phyloP scores from a whole-genome alignment of 164 flowering plant species.

The Malania oleifera region DNA sequence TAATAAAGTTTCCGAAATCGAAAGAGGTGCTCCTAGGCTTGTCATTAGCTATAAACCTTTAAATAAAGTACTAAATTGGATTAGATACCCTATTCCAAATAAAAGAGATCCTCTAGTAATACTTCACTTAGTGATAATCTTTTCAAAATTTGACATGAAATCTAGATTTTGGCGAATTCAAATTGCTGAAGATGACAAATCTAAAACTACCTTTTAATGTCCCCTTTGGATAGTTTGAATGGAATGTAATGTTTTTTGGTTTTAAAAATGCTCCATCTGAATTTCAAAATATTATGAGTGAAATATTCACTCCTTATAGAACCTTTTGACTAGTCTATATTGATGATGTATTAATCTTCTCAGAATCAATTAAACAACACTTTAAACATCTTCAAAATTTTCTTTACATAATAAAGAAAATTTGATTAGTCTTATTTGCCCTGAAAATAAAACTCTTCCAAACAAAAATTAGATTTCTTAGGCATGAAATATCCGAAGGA shows the following conservation, averaged over 20 bases:
- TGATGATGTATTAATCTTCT: no score
- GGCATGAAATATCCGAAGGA: neutral
- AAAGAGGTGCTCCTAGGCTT: neutral
- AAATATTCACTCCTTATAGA: neutral
- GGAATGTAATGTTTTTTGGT: neutral
- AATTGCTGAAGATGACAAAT: neutral
- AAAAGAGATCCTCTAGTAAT: neutral
- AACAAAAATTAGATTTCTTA: neutral
- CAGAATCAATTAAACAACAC: neutral
- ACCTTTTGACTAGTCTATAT: neutral
- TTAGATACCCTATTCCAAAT: neutral
- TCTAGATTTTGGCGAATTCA: neutral
- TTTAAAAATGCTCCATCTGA: neutral
- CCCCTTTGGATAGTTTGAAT: neutral
- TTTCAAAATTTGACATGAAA: neutral
- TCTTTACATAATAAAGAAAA: no score
- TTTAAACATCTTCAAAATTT: neutral
- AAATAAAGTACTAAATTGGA: neutral
- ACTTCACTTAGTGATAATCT: no score
- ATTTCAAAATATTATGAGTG: no score
- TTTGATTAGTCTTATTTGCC: neutral
- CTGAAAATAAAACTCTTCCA: neutral
- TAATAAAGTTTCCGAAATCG: neutral
- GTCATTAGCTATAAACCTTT: neutral
- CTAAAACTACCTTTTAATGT: neutral